A percentile compares a stretch with the other conserved stretches of the same genome.
These are phyloP conservation scores for Anacardium occidentale DNA, from an alignment of 345 rosid genomes.

Conservation along the genomic window DNA sequence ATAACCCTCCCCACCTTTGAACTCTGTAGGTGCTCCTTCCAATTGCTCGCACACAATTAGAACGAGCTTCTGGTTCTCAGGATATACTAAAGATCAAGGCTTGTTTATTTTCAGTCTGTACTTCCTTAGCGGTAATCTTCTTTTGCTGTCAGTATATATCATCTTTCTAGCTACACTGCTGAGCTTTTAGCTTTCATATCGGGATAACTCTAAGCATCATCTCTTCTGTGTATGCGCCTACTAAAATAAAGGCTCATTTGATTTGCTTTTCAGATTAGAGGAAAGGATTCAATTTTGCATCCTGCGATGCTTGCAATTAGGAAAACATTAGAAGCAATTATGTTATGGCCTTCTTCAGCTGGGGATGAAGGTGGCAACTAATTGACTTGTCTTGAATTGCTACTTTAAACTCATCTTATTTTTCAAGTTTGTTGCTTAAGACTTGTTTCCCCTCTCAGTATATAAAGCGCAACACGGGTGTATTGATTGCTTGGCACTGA, in stretches of 20 bases:
- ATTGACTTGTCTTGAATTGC: slow-evolving; percentile 12
- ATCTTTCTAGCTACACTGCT: neutral
- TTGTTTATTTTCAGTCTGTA: slow-evolving; percentile 79
- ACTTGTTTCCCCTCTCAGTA: slow-evolving; percentile 41
- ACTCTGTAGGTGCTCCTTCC: slow-evolving; percentile 72
- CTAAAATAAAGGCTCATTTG: slow-evolving; percentile 22
- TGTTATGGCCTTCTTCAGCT: slow-evolving; percentile 75
- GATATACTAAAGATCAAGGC: slow-evolving; percentile 66
- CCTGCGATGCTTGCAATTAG: slow-evolving; percentile 49
- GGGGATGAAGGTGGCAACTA: slow-evolving; percentile 59
- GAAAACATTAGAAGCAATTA: slow-evolving; percentile 48
- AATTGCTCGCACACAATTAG: slow-evolving; percentile 46
- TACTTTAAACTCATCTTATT: neutral
- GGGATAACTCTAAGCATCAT: slow-evolving; percentile 17
- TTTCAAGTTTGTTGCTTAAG: slow-evolving; percentile 15
- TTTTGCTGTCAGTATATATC: slow-evolving; percentile 15
- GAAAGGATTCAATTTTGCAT: slow-evolving; percentile 51
- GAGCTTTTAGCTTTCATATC: neutral
- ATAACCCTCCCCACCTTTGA: slow-evolving; percentile 18
- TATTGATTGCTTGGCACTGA: slow-evolving; percentile 82
- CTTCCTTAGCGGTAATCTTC: slow-evolving; percentile 68
- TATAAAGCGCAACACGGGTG: slow-evolving; percentile 93
- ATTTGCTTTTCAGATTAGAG: slow-evolving; percentile 51
- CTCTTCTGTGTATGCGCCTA: slow-evolving; percentile 7
- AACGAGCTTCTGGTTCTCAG: slow-evolving; percentile 39